Conservation (phyloP, 73 alveolate genomes). For the Symbiodinium pilosum region DNA sequence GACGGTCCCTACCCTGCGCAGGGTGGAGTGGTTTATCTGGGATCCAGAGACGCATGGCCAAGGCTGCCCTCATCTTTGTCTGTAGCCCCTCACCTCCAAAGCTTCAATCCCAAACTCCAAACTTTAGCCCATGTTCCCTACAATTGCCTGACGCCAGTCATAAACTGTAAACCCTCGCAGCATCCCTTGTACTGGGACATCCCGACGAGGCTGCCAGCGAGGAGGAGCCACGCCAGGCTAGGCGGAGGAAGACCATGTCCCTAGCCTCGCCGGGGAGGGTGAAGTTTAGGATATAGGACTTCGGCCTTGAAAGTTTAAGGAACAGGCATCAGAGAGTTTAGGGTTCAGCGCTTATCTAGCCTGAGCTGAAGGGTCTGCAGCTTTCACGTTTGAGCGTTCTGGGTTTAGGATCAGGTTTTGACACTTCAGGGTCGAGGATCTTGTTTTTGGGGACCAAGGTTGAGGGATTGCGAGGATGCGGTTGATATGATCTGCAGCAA, state of each 20-base stretch:
- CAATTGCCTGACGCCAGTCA: neutral
- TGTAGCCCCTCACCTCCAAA: neutral
- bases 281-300: neutral
- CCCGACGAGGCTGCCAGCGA: neutral
- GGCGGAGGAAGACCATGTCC: neutral
- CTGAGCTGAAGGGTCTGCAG: no score
- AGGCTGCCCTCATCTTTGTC: no score
- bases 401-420: neutral
- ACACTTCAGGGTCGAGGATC: neutral
- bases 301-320: neutral
- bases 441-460: no score
- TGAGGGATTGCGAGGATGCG: no score
- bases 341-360: neutral
- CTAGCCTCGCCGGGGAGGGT: neutral
- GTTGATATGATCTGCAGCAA: no score
- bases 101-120: neutral
- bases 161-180: neutral
- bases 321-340: neutral
- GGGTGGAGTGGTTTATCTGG: no score
- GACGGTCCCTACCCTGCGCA: no score
- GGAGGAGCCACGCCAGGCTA: constrained; percentile 1
- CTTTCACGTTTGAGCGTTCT: neutral
- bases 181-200: neutral
- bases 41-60: no score
- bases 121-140: neutral